These are phyloP conservation scores for Scheffersomyces cryptocercus DNA, from an alignment of 1,139 yeast species.

Conservation along the genomic window DNA sequence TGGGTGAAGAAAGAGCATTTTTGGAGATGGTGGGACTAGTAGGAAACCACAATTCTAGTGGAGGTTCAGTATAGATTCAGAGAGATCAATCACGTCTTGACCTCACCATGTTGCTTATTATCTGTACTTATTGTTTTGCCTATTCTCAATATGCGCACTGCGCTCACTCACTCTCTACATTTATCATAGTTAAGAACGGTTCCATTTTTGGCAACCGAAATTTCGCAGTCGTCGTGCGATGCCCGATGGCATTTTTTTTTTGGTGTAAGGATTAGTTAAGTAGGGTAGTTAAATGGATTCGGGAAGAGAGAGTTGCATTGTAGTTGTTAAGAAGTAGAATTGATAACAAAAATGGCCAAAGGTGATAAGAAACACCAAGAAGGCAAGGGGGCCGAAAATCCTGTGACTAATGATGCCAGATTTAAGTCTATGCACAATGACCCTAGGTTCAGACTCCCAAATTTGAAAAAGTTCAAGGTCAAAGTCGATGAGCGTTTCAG, in stretches of 20 bases:
- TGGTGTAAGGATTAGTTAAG: not conserved
- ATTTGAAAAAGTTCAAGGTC: slow-evolving; percentile 67
- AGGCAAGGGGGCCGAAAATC: slow-evolving; percentile 13
- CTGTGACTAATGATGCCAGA: slow-evolving; percentile 66
- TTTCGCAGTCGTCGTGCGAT: slow-evolving; percentile 4
- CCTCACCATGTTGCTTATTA: too few relatives aligned
- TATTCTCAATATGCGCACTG: too few relatives aligned
- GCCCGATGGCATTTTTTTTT: slow-evolving; percentile 8
- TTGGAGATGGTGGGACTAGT: slow-evolving; percentile 89
- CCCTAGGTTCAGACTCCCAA: slow-evolving; percentile 83
- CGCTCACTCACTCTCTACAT: too few relatives aligned
- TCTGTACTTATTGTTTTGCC: too few relatives aligned
- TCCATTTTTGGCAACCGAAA: not conserved
- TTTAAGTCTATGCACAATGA: slow-evolving; percentile 81
- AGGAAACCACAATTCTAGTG: slow-evolving; percentile 65
- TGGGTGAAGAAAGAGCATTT: slow-evolving; percentile 83
- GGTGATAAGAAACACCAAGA: slow-evolving; percentile 14
- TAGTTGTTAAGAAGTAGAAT: too few relatives aligned
- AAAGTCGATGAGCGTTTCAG: slow-evolving; percentile 87
- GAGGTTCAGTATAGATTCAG: slow-evolving; percentile 51
- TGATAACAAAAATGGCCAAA: slow-evolving; percentile 21
- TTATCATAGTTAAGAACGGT: not conserved
- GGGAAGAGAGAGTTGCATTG: not conserved
- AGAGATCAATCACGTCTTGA: too few relatives aligned
- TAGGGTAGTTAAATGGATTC: slow-evolving; percentile 1